Evolutionary conservation across 2,329 filamentous ascomycete genomes (phyloP).

Genomic region (Paecilomyces niveus): DNA sequence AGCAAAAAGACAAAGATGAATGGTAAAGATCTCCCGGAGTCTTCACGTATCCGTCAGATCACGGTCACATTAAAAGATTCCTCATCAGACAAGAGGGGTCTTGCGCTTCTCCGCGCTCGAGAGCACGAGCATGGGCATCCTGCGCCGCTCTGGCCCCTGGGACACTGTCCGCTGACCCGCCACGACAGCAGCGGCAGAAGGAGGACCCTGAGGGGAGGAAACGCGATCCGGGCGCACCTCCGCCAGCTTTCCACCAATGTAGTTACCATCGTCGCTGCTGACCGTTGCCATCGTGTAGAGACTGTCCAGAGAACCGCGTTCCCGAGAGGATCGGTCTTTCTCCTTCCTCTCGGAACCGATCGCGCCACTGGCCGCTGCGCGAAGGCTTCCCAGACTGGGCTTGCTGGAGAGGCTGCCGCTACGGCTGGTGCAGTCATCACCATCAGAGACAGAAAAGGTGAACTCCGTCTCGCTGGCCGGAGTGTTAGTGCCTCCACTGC

Average conservation of each 20-base stretch:
- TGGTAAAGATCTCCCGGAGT: conserved; percentile 2
- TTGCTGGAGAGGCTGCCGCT: conserved; percentile 77
- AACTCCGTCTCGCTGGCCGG: conserved; percentile 77
- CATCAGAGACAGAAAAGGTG: conserved; percentile 59
- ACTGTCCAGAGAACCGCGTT: conserved; percentile 48
- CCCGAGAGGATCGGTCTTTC: conserved; percentile 50
- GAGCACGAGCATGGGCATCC: conserved; percentile 78
- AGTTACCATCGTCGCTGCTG: conserved; percentile 54
- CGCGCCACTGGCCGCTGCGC: conserved; percentile 71
- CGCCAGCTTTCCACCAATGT: conserved; percentile 50
- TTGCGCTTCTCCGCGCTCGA: conserved; percentile 89
- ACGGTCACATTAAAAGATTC: not conserved
- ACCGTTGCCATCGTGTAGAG: conserved; percentile 56
- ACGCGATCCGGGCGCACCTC: conserved; percentile 38
- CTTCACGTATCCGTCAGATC: not conserved
- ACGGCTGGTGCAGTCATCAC: conserved; percentile 68
- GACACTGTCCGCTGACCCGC: conserved; percentile 50
- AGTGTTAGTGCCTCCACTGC: conserved; percentile 68
- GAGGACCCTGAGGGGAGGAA: conserved; percentile 23
- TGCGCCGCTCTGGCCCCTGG: conserved; percentile 58
- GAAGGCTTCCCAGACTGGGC: conserved; percentile 65
- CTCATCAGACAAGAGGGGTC: conserved; percentile 53
- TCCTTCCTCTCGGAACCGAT: conserved; percentile 84
- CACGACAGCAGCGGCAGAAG: conserved; percentile 34
- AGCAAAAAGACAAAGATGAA: conserved; percentile 8